phyloP scores from a whole-genome alignment of 2,329 filamentous ascomycete genomes.

The Lecanicillium sp. region DNA sequence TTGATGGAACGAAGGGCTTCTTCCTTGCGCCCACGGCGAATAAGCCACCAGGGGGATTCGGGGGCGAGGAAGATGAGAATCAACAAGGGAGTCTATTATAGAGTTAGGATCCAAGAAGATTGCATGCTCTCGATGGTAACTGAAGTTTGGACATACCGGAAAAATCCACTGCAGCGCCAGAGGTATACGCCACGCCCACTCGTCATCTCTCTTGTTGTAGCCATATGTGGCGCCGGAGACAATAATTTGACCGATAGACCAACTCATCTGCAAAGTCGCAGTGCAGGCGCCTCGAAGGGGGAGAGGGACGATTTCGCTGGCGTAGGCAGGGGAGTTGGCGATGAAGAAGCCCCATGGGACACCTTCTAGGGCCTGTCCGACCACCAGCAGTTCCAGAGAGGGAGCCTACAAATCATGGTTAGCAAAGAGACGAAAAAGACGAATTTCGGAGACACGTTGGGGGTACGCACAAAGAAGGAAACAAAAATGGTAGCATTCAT shows the following conservation, averaged over 20 bases:
- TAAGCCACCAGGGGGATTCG: conserved; percentile 47
- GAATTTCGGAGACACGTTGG: too few species aligned
- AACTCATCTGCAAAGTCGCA: conserved; percentile 57
- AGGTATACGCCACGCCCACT: conserved; percentile 34
- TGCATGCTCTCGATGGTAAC: not conserved
- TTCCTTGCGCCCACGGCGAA: conserved; percentile 36
- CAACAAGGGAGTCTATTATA: conserved; percentile 35
- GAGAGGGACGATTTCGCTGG: conserved; percentile 51
- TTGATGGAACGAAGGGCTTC: conserved; percentile 35
- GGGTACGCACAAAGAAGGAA: conserved; percentile 43
- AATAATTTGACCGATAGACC: conserved; percentile 54
- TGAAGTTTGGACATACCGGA: conserved; percentile 20
- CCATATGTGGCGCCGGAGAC: conserved; percentile 46
- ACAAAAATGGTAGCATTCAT: conserved; percentile 34
- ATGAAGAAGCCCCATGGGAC: conserved; percentile 57
- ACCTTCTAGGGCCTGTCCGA: conserved; percentile 49
- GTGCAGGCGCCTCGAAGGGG: conserved; percentile 47
- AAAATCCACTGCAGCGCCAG: conserved; percentile 54
- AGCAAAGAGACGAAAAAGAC: too few species aligned
- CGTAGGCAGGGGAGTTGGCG: conserved; percentile 54
- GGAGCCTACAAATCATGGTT: conserved; percentile 11
- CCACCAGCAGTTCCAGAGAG: conserved; percentile 34
- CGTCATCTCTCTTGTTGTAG: conserved; percentile 32
- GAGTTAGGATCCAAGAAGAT: not conserved
- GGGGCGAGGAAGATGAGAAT: conserved; percentile 43